phyloP scores from a whole-genome alignment of 805 yeast genomes.

The Maudiozyma barnettii region DNA sequence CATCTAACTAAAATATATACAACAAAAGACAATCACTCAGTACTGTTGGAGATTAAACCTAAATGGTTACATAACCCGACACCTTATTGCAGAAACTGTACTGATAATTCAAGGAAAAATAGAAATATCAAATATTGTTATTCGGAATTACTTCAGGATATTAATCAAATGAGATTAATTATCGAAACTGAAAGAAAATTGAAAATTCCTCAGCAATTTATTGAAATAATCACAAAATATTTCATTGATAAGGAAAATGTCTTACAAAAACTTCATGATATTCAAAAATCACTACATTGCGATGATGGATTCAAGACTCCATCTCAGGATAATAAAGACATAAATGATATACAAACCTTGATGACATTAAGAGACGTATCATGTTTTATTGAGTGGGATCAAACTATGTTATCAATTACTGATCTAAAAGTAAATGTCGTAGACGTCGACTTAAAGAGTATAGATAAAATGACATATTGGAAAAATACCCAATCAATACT shows the following conservation, averaged over 20 bases:
- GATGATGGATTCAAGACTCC: background rate
- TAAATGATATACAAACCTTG: conserved; percentile 16
- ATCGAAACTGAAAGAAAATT: background rate
- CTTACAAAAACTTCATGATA: conserved; percentile 11
- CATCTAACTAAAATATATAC: conserved; percentile 19
- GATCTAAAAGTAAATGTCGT: conserved; percentile 26
- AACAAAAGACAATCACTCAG: background rate
- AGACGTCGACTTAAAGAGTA: conserved; percentile 47
- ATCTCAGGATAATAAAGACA: conserved; percentile 8
- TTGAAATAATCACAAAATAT: conserved; percentile 14
- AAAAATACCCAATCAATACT: conserved; percentile 17
- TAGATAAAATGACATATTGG: conserved; percentile 42
- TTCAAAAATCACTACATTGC: conserved; percentile 15
- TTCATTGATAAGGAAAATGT: conserved; percentile 15
- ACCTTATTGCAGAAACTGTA: conserved; percentile 26
- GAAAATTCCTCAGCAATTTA: conserved; percentile 10
- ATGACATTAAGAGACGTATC: conserved; percentile 35
- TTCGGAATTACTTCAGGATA: conserved; percentile 8
- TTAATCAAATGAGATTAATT: conserved; percentile 7
- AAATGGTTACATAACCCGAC: conserved; percentile 22
- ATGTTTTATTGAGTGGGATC: conserved; percentile 24
- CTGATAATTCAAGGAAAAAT: conserved; percentile 17
- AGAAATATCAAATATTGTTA: conserved; percentile 20
- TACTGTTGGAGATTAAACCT: conserved; percentile 26
- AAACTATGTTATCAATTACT: background rate